These are phyloP conservation scores for Metschnikowia rubicola DNA, from an alignment of 805 yeast species.

Conservation along the genomic window DNA sequence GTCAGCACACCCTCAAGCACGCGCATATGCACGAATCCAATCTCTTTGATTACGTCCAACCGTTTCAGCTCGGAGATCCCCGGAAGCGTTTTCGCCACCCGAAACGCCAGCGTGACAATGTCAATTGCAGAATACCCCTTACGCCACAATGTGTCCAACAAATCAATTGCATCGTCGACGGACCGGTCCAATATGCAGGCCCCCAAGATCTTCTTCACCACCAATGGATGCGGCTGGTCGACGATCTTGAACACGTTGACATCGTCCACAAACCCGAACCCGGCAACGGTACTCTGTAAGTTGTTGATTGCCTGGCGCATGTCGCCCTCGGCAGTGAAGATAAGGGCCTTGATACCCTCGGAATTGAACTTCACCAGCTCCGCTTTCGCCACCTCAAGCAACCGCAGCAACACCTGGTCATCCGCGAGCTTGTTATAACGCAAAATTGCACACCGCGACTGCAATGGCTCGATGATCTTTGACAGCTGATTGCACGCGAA, in stretches of 20 bases:
- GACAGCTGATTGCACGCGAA: constrained; percentile 95
- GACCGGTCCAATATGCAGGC: constrained; percentile 37
- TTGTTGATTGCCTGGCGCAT: constrained; percentile 98
- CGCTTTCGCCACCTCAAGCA: constrained; percentile 62
- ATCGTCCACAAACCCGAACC: constrained; percentile 86
- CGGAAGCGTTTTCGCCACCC: constrained; percentile 75
- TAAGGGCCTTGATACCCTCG: constrained; percentile 88
- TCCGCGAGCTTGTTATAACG: constrained; percentile 79
- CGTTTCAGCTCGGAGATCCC: constrained; percentile 66
- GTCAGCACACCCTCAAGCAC: constrained; percentile 91
- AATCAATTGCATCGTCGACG: constrained; percentile 63
- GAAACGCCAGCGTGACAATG: constrained; percentile 84
- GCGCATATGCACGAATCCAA: constrained; percentile 90
- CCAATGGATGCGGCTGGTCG: constrained; percentile 92
- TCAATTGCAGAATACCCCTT: constrained; percentile 94
- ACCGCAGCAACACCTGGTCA: constrained; percentile 75
- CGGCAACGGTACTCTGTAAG: constrained; percentile 89
- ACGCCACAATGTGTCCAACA: constrained; percentile 70
- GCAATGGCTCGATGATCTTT: constrained; percentile 94
- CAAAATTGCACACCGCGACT: constrained; percentile 92
- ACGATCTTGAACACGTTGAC: constrained; percentile 93
- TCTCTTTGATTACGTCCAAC: constrained; percentile 75
- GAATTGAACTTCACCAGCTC: constrained; percentile 78
- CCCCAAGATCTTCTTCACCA: constrained; percentile 60
- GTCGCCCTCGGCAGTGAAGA: constrained; percentile 96